phyloP scores from a whole-genome alignment of 1,139 yeast genomes.

The Groenewaldozyma sp. region DNA sequence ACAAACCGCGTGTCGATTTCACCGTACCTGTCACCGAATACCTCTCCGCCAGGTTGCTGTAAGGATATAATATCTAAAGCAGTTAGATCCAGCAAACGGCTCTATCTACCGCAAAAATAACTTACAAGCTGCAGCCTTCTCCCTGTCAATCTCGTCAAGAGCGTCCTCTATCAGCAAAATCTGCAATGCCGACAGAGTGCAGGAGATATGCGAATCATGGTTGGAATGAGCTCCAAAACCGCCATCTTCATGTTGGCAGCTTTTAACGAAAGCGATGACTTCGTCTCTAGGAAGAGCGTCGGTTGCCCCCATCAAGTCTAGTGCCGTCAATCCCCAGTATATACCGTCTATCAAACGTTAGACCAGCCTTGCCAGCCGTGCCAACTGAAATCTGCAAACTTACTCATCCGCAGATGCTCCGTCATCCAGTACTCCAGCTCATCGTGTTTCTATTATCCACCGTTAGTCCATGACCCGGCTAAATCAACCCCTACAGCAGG shows the following conservation, averaged over 20 bases:
- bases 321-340: conserved; percentile 89
- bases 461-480: background rate
- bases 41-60: conserved; percentile 73
- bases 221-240: conserved; percentile 87
- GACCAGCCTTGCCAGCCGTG: too few species aligned
- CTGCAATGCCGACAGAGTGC: conserved; percentile 83
- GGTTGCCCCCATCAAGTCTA: conserved; percentile 49
- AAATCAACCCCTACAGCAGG: background rate
- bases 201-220: conserved; percentile 84
- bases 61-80: conserved; percentile 39
- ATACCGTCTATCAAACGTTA: conserved; percentile 51
- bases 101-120: background rate
- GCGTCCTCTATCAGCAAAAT: conserved; percentile 59
- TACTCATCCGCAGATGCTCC: conserved; percentile 74
- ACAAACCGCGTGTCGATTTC: conserved; percentile 89
- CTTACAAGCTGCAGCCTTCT: conserved; percentile 34
- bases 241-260: conserved; percentile 54
- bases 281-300: conserved; percentile 52
- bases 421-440: conserved; percentile 79
- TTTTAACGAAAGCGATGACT: conserved; percentile 55
- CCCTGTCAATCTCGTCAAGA: conserved; percentile 35
- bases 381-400: too few species aligned
- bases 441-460: conserved; percentile 27
- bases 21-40: conserved; percentile 84
- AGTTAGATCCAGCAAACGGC: conserved; percentile 3